Evolutionary conservation across 768 basidiomycete species (phyloP).

Genomic region (Mycena vulgaris): DNA sequence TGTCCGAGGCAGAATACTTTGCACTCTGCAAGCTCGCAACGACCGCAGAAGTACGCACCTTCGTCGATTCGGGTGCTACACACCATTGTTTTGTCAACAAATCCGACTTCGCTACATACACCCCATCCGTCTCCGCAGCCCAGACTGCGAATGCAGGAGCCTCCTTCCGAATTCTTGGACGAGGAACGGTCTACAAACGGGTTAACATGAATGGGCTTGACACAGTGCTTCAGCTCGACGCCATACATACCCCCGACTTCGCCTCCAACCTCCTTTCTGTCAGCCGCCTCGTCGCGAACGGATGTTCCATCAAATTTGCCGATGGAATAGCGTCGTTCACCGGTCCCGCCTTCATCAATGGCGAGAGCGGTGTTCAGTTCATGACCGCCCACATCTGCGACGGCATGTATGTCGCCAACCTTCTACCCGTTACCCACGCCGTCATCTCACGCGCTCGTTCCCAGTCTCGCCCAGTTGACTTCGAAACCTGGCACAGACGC

Average conservation of each 20-base stretch:
- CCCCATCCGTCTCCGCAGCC: neutral
- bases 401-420: neutral
- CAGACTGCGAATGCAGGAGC: neutral
- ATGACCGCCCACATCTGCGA: neutral
- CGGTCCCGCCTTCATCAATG: neutral
- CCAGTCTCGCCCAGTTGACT: neutral
- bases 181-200: conserved; percentile 5
- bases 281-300: neutral
- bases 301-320: neutral
- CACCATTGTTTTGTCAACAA: neutral
- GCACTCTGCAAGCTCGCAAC: neutral
- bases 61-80: neutral
- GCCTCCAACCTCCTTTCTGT: conserved; percentile 2
- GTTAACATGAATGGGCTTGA: neutral
- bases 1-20: neutral
- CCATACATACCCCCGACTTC: neutral
- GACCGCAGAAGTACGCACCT: neutral
- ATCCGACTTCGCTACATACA: neutral
- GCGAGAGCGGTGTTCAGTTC: neutral
- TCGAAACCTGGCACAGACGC: conserved; percentile 1
- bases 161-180: conserved; percentile 19
- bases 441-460: neutral
- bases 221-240: neutral
- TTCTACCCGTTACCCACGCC: neutral
- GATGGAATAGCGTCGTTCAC: neutral